Percentiles rank a stretch among this genome's conserved stretches.
Conservation (phyloP, 1,139 yeast genomes). For the Kurtzmaniella natalensis region DNA sequence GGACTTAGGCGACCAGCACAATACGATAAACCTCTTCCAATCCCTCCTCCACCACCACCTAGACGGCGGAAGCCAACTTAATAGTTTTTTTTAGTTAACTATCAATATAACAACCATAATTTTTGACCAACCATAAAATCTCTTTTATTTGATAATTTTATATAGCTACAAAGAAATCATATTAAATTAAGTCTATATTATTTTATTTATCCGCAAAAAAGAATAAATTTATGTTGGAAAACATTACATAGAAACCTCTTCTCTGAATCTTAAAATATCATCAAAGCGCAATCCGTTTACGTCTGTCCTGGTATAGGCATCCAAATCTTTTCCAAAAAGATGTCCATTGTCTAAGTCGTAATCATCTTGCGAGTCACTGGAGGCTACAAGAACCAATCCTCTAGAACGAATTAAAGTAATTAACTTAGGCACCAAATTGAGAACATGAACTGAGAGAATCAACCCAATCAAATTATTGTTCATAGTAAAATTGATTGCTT, state of each 20-base stretch:
- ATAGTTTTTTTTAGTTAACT: no score
- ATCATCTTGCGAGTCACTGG: constrained; percentile 29
- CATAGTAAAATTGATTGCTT: constrained; percentile 63
- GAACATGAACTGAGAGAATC: constrained; percentile 66
- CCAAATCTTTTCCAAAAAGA: constrained; percentile 30
- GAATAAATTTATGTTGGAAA: no score
- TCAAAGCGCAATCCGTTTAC: constrained; percentile 72
- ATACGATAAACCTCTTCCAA: constrained; percentile 16
- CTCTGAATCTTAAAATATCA: constrained; percentile 66
- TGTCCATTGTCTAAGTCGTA: constrained; percentile 27
- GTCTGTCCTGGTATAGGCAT: constrained; percentile 46
- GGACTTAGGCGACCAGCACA: neutral
- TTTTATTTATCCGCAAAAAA: no score
- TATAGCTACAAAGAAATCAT: no score
- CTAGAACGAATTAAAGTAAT: constrained; percentile 71
- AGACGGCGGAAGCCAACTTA: constrained; percentile 9
- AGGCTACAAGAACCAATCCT: constrained; percentile 80
- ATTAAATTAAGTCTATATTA: no score
- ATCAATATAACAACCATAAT: no score
- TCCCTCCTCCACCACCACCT: constrained; percentile 39
- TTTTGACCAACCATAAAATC: no score
- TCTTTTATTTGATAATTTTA: no score
- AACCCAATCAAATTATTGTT: constrained; percentile 82
- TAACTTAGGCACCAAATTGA: constrained; percentile 71
- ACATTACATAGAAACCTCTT: constrained; percentile 61